These are phyloP conservation scores for Penicillium sp. DNA, from an alignment of 2,329 filamentous ascomycete genomes.

Conservation along the genomic window DNA sequence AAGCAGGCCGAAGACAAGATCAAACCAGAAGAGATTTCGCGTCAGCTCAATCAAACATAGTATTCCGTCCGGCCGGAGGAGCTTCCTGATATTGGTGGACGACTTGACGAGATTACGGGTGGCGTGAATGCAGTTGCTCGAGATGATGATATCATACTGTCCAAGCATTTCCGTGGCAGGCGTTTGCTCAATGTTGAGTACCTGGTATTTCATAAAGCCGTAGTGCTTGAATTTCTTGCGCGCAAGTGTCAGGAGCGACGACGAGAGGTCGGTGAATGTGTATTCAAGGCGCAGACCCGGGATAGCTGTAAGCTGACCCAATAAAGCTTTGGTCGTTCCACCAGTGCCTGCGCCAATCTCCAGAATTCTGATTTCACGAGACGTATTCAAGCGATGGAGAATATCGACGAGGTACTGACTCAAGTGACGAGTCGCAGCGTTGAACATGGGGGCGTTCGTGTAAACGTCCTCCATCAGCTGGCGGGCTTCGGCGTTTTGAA, in stretches of 20 bases:
- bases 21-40: constrained; percentile 26
- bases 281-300: constrained; percentile 29
- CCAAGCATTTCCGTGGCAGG: constrained; percentile 4
- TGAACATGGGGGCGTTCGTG: constrained; percentile 9
- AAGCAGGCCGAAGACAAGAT: constrained; percentile 33
- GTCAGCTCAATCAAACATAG: constrained; percentile 31
- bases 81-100: constrained; percentile 12
- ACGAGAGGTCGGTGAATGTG: constrained; percentile 37
- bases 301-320: neutral
- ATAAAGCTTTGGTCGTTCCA: constrained; percentile 32
- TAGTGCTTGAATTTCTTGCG: constrained; percentile 26
- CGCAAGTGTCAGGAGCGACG: constrained; percentile 31
- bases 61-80: constrained; percentile 26
- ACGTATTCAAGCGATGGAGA: constrained; percentile 3
- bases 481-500: constrained; percentile 28
- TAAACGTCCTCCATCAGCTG: neutral
- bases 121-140: constrained; percentile 32
- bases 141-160: constrained; percentile 23
- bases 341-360: neutral
- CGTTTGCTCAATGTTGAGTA: constrained; percentile 32
- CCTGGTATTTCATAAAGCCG: constrained; percentile 29
- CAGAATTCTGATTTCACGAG: neutral
- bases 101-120: constrained; percentile 19
- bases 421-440: constrained; percentile 4
- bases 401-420: neutral